Conservation (phyloP, 768 basidiomycete genomes). For the Tylopilus intermedius region DNA sequence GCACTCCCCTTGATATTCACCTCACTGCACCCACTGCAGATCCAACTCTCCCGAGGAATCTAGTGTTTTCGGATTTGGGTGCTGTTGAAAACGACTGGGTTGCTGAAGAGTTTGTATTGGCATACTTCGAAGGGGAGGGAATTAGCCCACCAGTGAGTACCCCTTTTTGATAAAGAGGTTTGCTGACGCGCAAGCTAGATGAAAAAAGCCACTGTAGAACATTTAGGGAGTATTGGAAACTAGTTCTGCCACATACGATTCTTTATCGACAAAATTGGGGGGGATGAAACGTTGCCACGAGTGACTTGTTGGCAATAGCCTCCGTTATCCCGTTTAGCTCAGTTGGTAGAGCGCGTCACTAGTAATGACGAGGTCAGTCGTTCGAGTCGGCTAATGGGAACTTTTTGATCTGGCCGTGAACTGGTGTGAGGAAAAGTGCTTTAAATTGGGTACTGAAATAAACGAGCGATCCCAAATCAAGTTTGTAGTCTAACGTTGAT, state of each 20-base stretch:
- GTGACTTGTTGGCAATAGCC: too few relatives aligned
- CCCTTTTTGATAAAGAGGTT: neutral
- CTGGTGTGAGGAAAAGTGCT: neutral
- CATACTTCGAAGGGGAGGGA: conserved; percentile 69
- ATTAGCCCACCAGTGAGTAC: conserved; percentile 65
- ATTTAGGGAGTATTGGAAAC: conserved; percentile 8
- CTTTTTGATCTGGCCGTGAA: conserved; percentile 7
- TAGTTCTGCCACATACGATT: conserved; percentile 4
- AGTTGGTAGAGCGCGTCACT: conserved; percentile 64
- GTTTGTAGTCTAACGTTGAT: conserved; percentile 6
- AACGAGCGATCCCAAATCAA: conserved; percentile 9
- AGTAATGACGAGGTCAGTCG: conserved; percentile 69
- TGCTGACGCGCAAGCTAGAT: conserved; percentile 18
- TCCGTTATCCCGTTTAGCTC: conserved; percentile 33
- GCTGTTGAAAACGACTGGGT: conserved; percentile 70
- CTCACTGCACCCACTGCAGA: conserved; percentile 50
- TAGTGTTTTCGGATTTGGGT: conserved; percentile 72
- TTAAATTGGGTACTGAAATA: neutral
- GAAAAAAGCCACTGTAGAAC: conserved; percentile 25
- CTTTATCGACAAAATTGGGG: too few relatives aligned
- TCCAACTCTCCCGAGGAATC: conserved; percentile 43
- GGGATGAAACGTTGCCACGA: too few relatives aligned
- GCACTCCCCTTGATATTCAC: conserved; percentile 63
- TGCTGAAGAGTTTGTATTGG: conserved; percentile 63
- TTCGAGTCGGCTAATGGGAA: conserved; percentile 55